A percentile compares a stretch with the other conserved stretches of the same genome.
Conservation (phyloP, 2,329 filamentous ascomycete species). For the Ceratocystis alfenasii region DNA sequence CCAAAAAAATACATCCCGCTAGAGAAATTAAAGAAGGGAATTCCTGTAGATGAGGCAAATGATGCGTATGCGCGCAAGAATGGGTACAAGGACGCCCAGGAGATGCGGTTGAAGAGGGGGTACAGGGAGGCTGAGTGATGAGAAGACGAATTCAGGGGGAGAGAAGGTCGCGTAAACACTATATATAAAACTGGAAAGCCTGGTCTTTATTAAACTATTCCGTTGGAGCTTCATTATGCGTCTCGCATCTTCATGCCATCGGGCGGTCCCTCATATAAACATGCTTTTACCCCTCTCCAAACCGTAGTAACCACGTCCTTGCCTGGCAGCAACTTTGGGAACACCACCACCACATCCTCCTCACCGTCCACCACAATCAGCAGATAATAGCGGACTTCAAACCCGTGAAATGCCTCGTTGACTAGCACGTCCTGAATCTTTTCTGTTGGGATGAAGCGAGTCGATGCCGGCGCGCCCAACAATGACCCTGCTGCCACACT, state of each 20-base stretch:
- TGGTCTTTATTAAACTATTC: slow-evolving; percentile 8
- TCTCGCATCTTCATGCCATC: slow-evolving; percentile 17
- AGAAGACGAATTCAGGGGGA: no score
- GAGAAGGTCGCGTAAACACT: slow-evolving; percentile 23
- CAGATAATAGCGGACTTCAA: slow-evolving; percentile 81
- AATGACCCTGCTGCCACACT: slow-evolving; percentile 42
- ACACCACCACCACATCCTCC: slow-evolving; percentile 83
- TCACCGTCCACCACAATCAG: slow-evolving; percentile 84
- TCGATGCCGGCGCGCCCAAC: slow-evolving; percentile 43
- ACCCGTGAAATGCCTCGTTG: slow-evolving; percentile 86
- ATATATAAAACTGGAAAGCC: slow-evolving; percentile 7
- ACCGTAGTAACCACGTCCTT: slow-evolving; percentile 70
- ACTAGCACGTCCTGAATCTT: slow-evolving; percentile 89
- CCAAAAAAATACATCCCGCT: slow-evolving; percentile 40
- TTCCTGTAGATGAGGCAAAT: slow-evolving; percentile 44
- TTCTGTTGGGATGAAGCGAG: slow-evolving; percentile 69
- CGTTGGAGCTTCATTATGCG: not conserved
- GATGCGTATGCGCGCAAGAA: slow-evolving; percentile 50
- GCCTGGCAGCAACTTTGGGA: slow-evolving; percentile 66
- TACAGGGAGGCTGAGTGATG: slow-evolving; percentile 26
- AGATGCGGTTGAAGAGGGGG: slow-evolving; percentile 33
- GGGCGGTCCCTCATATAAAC: slow-evolving; percentile 50
- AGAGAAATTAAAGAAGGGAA: slow-evolving; percentile 39
- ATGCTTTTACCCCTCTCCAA: slow-evolving; percentile 74
- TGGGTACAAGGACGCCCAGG: slow-evolving; percentile 43